Conservation (phyloP, 208 protist species). For the Leishmania tropica region DNA sequence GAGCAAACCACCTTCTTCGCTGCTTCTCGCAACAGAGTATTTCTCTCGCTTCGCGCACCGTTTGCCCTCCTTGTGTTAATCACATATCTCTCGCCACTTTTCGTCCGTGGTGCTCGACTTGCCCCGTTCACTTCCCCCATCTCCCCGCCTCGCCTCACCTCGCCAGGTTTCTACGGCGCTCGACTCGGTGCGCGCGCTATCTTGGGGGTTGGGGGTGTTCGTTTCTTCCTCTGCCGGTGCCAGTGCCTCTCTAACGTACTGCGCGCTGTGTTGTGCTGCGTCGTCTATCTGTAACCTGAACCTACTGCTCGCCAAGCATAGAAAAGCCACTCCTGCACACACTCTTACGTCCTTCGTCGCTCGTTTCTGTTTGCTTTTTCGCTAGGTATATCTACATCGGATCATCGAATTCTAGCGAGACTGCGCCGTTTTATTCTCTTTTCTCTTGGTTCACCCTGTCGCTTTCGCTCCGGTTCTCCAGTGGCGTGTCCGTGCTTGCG, state of each 20-base stretch:
- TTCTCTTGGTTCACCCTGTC: neutral
- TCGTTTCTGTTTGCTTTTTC: neutral
- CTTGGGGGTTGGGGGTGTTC: neutral
- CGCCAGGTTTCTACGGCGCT: neutral
- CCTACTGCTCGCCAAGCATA: too few relatives aligned
- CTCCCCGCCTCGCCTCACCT: neutral
- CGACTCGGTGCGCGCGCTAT: neutral
- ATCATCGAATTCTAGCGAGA: neutral
- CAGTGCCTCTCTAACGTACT: neutral
- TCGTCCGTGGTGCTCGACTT: constrained; percentile 3
- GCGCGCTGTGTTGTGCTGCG: neutral
- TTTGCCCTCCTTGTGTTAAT: neutral
- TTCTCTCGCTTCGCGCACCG: neutral
- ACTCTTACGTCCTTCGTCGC: neutral
- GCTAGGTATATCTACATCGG: neutral
- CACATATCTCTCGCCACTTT: neutral
- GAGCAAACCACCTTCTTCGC: neutral
- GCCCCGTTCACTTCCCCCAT: neutral
- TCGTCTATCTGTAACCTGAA: neutral
- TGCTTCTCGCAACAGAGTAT: neutral
- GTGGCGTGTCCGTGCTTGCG: too few relatives aligned
- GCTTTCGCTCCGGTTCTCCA: too few relatives aligned
- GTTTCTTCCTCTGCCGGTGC: neutral
- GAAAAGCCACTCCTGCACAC: neutral
- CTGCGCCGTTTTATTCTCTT: neutral